Evolutionary conservation across 305 asterid species (phyloP).

Genomic region (Euphrasia arctica): DNA sequence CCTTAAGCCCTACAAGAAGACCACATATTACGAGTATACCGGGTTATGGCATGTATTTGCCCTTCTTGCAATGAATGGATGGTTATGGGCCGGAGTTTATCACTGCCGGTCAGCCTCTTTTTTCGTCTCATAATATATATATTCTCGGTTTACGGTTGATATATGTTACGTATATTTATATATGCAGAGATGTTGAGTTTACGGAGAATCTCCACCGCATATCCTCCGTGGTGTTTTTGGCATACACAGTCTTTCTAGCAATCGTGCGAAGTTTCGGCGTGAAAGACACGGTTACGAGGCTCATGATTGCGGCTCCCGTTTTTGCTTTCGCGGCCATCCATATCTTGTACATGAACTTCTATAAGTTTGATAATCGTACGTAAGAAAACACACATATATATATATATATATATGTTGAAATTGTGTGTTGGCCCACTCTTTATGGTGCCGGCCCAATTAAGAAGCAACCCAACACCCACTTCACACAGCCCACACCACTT

Average conservation of each 20-base stretch:
- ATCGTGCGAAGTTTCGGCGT: slow-evolving; percentile 55
- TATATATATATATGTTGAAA: too few relatives aligned
- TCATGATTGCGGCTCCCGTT: slow-evolving; percentile 80
- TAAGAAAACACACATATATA: too few relatives aligned
- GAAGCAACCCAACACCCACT: too few relatives aligned
- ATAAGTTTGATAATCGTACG: slow-evolving; percentile 58
- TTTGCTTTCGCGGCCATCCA: slow-evolving; percentile 65
- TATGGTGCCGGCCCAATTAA: too few relatives aligned
- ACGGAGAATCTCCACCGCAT: slow-evolving; percentile 73
- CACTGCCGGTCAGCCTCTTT: slow-evolving; percentile 53
- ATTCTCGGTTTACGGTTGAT: too few relatives aligned
- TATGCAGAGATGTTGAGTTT: slow-evolving; percentile 40
- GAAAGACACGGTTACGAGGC: slow-evolving; percentile 60
- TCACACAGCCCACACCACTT: too few relatives aligned
- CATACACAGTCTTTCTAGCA: slow-evolving; percentile 65
- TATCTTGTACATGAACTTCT: slow-evolving; percentile 66
- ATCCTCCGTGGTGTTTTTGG: slow-evolving; percentile 62
- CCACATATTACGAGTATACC: slow-evolving; percentile 60
- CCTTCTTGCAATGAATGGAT: slow-evolving; percentile 57
- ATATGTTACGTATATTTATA: too few relatives aligned
- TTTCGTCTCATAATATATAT: neutral
- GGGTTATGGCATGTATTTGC: slow-evolving; percentile 82
- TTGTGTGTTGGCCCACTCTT: too few relatives aligned
- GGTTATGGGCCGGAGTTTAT: slow-evolving; percentile 79
- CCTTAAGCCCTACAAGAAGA: slow-evolving; percentile 47